phyloP scores from a whole-genome alignment of 148 eudicot genomes.

The Cornus kousa region DNA sequence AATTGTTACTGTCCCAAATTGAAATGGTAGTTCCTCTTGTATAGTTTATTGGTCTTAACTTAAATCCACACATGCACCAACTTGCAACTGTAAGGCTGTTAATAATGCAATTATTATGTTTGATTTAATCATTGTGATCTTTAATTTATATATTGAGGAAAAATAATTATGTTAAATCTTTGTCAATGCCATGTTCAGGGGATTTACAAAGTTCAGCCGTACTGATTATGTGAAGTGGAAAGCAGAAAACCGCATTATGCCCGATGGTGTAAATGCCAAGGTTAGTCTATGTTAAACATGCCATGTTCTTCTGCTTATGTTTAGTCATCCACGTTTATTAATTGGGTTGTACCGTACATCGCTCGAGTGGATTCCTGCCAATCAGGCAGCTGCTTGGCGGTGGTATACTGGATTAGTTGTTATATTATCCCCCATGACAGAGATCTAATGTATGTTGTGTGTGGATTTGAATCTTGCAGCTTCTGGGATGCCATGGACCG shows the following conservation, averaged over 20 bases:
- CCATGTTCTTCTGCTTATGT: background rate
- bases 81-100: too few relatives aligned
- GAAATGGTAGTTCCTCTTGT: too few relatives aligned
- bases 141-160: too few relatives aligned
- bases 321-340: background rate
- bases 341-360: background rate
- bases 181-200: conserved; percentile 27
- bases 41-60: background rate
- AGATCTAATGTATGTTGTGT: background rate
- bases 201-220: conserved; percentile 47
- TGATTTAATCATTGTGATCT: too few relatives aligned
- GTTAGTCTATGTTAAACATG: conserved; percentile 9
- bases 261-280: conserved; percentile 55
- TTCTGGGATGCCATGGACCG: conserved; percentile 46
- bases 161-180: too few relatives aligned
- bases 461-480: conserved; percentile 25
- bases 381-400: background rate
- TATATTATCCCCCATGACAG: background rate
- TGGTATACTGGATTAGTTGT: background rate
- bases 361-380: background rate
- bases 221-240: conserved; percentile 42
- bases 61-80: too few relatives aligned
- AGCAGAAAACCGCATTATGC: conserved; percentile 40
- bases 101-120: too few relatives aligned
- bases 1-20: too few relatives aligned